Conservation (phyloP, 2,329 filamentous ascomycete species). For the Didymosphaeria variabile region DNA sequence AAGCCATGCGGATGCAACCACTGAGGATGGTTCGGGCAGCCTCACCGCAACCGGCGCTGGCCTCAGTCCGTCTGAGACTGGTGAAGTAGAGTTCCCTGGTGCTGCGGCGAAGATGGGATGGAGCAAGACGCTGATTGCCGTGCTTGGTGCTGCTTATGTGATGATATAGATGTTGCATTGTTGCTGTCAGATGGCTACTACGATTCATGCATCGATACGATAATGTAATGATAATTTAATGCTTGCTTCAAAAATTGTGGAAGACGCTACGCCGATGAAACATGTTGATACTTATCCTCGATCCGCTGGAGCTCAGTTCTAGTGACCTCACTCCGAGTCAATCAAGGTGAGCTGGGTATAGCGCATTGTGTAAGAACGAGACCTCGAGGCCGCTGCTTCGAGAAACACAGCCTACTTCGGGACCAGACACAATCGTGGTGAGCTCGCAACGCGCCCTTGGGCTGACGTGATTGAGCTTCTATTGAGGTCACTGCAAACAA, state of each 20-base stretch:
- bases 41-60: background rate
- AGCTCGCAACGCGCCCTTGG: too few species aligned
- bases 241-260: background rate
- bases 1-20: background rate
- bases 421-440: too few species aligned
- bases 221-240: slow-evolving; percentile 8
- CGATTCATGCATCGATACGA: background rate
- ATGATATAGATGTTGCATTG: background rate
- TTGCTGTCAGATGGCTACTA: background rate
- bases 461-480: too few species aligned
- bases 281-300: too few species aligned
- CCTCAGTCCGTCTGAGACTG: background rate
- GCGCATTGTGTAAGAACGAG: too few species aligned
- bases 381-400: too few species aligned
- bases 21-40: background rate
- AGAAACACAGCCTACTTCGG: too few species aligned
- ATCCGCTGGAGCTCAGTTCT: too few species aligned
- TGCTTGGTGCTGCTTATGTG: background rate
- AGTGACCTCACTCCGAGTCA: background rate
- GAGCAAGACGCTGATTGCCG: background rate
- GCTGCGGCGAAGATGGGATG: background rate
- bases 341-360: too few species aligned
- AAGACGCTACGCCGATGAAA: background rate
- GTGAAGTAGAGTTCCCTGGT: background rate
- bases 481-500: too few species aligned